phyloP scores from a whole-genome alignment of 257 asterid species.

The Cinchona pubescens region DNA sequence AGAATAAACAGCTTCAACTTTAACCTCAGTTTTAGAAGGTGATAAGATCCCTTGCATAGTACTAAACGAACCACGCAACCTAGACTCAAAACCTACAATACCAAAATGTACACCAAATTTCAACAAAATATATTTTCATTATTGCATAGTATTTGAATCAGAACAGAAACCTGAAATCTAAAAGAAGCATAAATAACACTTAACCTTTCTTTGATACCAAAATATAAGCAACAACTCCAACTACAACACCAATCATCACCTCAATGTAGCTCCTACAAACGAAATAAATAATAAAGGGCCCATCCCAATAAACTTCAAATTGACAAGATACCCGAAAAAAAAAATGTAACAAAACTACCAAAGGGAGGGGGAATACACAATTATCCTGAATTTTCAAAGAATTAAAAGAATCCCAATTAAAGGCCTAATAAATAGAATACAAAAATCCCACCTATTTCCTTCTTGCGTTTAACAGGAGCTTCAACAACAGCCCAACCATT shows the following conservation, averaged over 20 bases:
- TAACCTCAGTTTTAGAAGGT: slow-evolving; percentile 28
- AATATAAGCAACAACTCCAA: slow-evolving; percentile 56
- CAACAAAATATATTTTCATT: slow-evolving; percentile 4
- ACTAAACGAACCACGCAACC: slow-evolving; percentile 31
- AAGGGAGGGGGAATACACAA: not conserved
- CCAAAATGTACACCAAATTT: slow-evolving; percentile 12
- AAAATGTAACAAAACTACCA: not conserved
- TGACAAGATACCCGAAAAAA: not conserved
- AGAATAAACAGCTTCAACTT: slow-evolving; percentile 30
- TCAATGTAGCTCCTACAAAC: slow-evolving; percentile 31
- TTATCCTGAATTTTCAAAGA: slow-evolving; percentile 8
- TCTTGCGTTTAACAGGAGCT: slow-evolving; percentile 34
- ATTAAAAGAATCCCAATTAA: not conserved
- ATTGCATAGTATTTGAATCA: not conserved
- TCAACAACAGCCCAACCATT: slow-evolving; percentile 80
- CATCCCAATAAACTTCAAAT: not conserved
- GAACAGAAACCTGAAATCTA: not conserved
- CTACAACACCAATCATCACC: slow-evolving; percentile 51
- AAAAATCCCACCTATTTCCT: slow-evolving; percentile 31
- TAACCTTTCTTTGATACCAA: slow-evolving; percentile 54
- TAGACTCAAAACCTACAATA: slow-evolving; percentile 45
- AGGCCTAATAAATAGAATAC: not conserved
- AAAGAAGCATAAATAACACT: not conserved
- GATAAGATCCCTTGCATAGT: slow-evolving; percentile 26
- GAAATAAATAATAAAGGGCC: not conserved